Evolutionary conservation across 306 rosid species (phyloP).

Genomic region (Prunus mira): DNA sequence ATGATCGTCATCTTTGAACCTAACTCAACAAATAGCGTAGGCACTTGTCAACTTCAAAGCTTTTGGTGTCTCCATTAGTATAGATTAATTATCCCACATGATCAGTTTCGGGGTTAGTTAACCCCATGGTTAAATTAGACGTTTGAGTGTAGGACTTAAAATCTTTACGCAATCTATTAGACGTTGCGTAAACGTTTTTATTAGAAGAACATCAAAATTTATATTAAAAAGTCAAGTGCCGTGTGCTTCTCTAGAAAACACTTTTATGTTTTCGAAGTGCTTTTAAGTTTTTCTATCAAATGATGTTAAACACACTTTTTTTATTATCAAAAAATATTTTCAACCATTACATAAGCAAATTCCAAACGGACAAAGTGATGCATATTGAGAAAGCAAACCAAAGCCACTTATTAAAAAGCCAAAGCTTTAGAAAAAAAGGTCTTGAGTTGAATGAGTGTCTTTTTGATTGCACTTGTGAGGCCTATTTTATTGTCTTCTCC

Average conservation of each 20-base stretch:
- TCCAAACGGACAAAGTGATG: conserved; percentile 3
- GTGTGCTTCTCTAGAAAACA: not conserved
- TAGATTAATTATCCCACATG: conserved; percentile 17
- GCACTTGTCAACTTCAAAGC: conserved; percentile 40
- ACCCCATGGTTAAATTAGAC: too few species aligned
- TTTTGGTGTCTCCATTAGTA: conserved; percentile 33
- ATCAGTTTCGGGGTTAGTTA: not conserved
- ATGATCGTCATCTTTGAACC: conserved; percentile 41
- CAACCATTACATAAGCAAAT: too few species aligned
- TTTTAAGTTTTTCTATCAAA: too few species aligned
- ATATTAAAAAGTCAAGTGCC: too few species aligned
- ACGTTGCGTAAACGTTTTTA: too few species aligned
- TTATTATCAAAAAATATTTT: too few species aligned
- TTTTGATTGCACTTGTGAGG: conserved; percentile 28
- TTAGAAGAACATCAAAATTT: too few species aligned
- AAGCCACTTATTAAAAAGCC: conserved; percentile 27
- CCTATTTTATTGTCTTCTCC: conserved; percentile 10
- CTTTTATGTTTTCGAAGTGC: too few species aligned
- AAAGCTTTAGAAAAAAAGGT: conserved; percentile 25
- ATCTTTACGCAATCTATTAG: too few species aligned
- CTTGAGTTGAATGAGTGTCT: conserved; percentile 41
- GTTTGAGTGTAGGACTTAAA: too few species aligned
- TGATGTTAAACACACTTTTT: too few species aligned
- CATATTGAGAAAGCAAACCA: conserved; percentile 10
- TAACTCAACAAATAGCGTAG: conserved; percentile 24